Evolutionary conservation across 495 filamentous ascomycete species (phyloP), one percentile per base, ranked within the genome.

Genomic region (Aspergillus campestris): DNA sequence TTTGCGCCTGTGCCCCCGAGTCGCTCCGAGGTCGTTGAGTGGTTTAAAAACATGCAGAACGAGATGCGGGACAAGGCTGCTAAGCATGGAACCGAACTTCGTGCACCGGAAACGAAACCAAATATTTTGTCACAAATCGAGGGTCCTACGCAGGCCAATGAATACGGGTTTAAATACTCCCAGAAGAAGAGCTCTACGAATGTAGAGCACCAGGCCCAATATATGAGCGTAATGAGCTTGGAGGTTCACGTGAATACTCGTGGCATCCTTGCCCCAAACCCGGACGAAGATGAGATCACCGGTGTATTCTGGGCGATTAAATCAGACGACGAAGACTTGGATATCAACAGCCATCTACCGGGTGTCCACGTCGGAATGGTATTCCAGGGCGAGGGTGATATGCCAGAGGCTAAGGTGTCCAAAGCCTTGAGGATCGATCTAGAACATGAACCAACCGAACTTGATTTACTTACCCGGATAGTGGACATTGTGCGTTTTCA

Each of bases 171-270:
- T 69, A 92, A 88, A 58, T 92, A 86, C 59, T 90, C 89, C 1
- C 89, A 92, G 57, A 86, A 83, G 52, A 65, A 72, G 42, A 79
- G 80, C 56, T 80, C 82, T 5, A 85, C 82, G 0, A 89, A 81
- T 56, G 83, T 92, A 32, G 77, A 85, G 52, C 85, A 91, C 50
- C 88, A 94, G 59, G 78, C 82, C 6, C 89, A 95, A 51, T 90
- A 94, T 59, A 97, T 97, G 89, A 95, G 87, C 63, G 87, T 80
- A 31, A 90, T 98, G 89, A 90, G 90, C 53, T 61, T 98, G 6
- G 92, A 98, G 58, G 60, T 97, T n/a, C 92, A 98, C 60, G 84
- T 94, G 45, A 96, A 95, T 59, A 95, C 86, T 6, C 75, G 89
- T 35, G 88, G 80, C 11, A 76, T 75, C 41, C 70, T 96, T 27